Evolutionary conservation across 2,329 filamentous ascomycete species (phyloP).

Genomic region (Phyllosticta citriasiana): DNA sequence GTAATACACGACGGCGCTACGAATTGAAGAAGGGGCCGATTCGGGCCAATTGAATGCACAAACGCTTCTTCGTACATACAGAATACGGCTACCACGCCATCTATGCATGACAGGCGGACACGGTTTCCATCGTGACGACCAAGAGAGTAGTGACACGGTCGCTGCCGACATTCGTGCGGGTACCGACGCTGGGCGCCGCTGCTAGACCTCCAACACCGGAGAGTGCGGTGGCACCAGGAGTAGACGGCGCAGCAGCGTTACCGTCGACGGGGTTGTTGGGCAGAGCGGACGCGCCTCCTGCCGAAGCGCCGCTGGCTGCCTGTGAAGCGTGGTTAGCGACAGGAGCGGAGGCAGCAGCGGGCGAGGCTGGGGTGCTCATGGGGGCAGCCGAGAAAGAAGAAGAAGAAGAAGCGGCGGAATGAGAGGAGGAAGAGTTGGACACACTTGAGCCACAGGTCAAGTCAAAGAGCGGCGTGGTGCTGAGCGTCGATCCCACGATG

Average conservation of each 20-base stretch:
- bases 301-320: background rate
- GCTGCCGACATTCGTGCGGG: background rate
- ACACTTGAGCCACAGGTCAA: constrained; percentile 20
- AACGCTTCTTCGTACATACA: background rate
- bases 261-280: background rate
- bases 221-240: background rate
- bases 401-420: background rate
- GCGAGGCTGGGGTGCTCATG: no score
- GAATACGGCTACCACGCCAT: background rate
- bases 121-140: background rate
- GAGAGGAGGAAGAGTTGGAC: constrained; percentile 7
- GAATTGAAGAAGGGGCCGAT: no score
- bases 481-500: constrained; percentile 44
- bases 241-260: background rate
- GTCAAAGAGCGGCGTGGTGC: constrained; percentile 25
- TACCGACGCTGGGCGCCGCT: background rate
- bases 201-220: background rate
- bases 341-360: background rate
- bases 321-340: background rate
- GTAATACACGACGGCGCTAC: background rate
- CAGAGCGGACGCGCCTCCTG: background rate
- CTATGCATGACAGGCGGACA: background rate
- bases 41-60: background rate
- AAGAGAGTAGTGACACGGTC: background rate
- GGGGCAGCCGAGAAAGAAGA: background rate